Percentiles rank a stretch among this genome's conserved stretches.
These are phyloP conservation scores for Eutrema heterophyllum DNA, from an alignment of 345 rosid species.

Conservation along the genomic window DNA sequence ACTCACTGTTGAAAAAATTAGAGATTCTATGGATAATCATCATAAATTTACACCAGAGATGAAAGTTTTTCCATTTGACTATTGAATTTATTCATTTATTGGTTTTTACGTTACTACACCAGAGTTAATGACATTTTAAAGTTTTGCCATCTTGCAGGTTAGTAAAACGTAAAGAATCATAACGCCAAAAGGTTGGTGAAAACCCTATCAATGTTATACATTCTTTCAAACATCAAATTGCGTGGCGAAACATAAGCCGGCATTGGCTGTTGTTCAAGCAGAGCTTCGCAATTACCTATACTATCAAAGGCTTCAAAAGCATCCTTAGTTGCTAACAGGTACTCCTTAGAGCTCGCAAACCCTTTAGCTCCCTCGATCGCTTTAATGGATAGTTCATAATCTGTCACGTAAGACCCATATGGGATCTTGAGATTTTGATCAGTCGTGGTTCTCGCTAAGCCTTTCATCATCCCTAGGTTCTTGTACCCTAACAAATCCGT, in stretches of 20 bases:
- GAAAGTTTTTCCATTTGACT: not conserved
- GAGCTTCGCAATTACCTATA: not conserved
- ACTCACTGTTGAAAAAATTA: too few relatives aligned
- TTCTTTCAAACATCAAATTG: constrained; percentile 10
- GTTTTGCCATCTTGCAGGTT: not conserved
- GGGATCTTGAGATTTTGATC: not conserved
- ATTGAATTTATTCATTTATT: not conserved
- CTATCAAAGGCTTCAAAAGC: not conserved
- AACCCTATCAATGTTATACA: constrained; percentile 14
- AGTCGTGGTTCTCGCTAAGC: not conserved
- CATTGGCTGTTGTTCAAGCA: not conserved
- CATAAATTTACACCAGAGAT: too few relatives aligned
- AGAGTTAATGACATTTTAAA: not conserved
- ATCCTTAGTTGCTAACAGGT: not conserved
- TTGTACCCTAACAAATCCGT: not conserved
- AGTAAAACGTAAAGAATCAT: not conserved
- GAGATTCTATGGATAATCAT: too few relatives aligned
- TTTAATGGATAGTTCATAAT: not conserved
- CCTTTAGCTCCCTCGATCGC: not conserved
- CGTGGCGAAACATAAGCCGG: not conserved
- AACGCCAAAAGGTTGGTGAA: not conserved
- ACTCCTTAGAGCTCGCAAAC: not conserved
- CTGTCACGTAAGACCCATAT: not conserved
- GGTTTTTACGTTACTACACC: not conserved
- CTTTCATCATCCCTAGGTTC: not conserved